Conservation (phyloP, 1,284 basidiomycete species). For the Papiliotrema laurentii region DNA sequence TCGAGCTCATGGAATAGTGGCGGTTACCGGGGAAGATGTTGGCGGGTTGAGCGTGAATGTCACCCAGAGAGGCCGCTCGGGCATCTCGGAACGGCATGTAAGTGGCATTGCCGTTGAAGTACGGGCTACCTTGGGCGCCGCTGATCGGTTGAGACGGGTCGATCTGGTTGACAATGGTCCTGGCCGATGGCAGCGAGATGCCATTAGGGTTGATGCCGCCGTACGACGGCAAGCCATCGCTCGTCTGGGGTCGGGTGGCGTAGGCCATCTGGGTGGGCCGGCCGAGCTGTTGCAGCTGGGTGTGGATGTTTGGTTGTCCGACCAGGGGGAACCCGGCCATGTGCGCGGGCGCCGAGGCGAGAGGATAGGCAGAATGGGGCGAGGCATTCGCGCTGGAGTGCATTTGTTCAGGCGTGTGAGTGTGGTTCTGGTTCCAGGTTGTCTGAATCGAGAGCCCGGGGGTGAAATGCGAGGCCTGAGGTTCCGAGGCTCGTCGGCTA, state of each 20-base stretch:
- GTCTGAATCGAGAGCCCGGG: slow-evolving; percentile 6
- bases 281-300: slow-evolving; percentile 5
- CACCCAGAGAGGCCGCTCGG: slow-evolving; percentile 14
- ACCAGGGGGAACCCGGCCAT: slow-evolving; percentile 10
- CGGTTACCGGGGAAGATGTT: slow-evolving; percentile 14
- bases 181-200: slow-evolving; percentile 29
- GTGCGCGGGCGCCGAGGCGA: slow-evolving; percentile 18
- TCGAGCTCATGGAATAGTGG: slow-evolving; percentile 23
- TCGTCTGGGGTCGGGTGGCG: slow-evolving; percentile 32
- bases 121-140: slow-evolving; percentile 2
- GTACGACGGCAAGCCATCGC: slow-evolving; percentile 36
- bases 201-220: slow-evolving; percentile 15
- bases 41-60: background rate
- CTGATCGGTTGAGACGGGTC: slow-evolving; percentile 1
- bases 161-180: slow-evolving; percentile 28
- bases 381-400: background rate
- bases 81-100: slow-evolving; percentile 22
- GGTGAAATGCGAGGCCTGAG: slow-evolving; percentile 22
- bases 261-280: slow-evolving; percentile 10
- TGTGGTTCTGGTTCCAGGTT: background rate
- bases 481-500: slow-evolving; percentile 25
- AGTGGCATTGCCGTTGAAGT: background rate
- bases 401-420: background rate
- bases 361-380: background rate
- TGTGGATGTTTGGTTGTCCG: slow-evolving; percentile 1